Percentiles rank a stretch among this genome's conserved stretches.
Conservation (phyloP, 495 filamentous ascomycete genomes). For the Lindgomyces ingoldianus region DNA sequence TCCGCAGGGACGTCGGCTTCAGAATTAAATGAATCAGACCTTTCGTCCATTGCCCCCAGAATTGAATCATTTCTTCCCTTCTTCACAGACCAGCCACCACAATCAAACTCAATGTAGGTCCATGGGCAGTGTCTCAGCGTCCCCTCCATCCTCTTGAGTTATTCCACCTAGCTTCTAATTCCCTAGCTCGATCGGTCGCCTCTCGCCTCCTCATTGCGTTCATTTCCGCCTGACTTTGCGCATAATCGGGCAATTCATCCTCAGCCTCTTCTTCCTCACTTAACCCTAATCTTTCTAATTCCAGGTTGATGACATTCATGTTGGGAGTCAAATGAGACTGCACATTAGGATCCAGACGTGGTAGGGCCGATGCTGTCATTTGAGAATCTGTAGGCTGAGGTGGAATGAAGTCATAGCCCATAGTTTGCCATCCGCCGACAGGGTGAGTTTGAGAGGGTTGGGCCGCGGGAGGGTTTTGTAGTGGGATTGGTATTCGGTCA, state of each 20-base stretch:
- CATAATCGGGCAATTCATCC: conserved; percentile 45
- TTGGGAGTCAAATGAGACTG: conserved; percentile 10
- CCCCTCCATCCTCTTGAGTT: conserved; percentile 28
- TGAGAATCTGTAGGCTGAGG: neutral
- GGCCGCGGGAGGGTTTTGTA: neutral
- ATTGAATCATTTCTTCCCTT: neutral
- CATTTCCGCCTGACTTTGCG: conserved; percentile 44
- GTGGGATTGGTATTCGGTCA: conserved; percentile 24
- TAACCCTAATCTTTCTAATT: conserved; percentile 31
- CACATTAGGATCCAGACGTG: conserved; percentile 5
- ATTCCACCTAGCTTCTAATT: conserved; percentile 42
- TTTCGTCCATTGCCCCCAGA: neutral
- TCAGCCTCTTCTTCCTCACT: conserved; percentile 32
- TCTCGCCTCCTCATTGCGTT: conserved; percentile 35
- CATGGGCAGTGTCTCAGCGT: conserved; percentile 11
- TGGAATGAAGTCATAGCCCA: conserved; percentile 24
- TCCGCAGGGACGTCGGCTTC: neutral
- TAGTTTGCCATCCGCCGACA: conserved; percentile 16
- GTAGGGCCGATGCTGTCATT: conserved; percentile 4
- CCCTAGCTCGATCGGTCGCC: conserved; percentile 39
- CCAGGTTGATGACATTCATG: conserved; percentile 27
- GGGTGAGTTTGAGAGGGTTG: conserved; percentile 1
- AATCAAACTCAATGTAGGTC: no score
- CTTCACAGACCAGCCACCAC: no score
- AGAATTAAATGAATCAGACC: conserved; percentile 5